Evolutionary conservation across 2,329 filamentous ascomycete genomes (phyloP), one percentile per base, ranked within the genome.

Genomic region (Sphaerostilbella broomeana): DNA sequence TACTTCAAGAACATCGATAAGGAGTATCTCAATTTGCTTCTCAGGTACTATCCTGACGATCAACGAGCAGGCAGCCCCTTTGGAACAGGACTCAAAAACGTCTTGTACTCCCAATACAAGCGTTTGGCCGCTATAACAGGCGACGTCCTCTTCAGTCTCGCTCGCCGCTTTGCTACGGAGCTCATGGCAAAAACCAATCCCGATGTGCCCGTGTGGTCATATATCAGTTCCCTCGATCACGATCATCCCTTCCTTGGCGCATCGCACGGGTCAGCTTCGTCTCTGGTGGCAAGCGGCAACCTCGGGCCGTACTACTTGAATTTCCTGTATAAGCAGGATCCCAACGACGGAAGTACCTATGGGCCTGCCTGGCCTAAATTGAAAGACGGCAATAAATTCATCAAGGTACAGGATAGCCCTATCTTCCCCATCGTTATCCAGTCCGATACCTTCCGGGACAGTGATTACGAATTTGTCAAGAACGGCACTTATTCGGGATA

Each of bases 51-150:
- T 51, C 67, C 69, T 1, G 62, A 68, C 38, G 62, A 63, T 25
- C 53, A 60, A 4, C 55, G 61, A 1, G 60, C 69, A 33, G 78
- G 78, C 31, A 75, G 71, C 1, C 80, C 80, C 0, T 81, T 78
- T 63, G 62, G 72, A 30, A 82, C 79, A 0, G 62, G 69, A 3
- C 34, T 64, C 2, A 43, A 73, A 12, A 78, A 82, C 57, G 74
- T 79, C 51, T 69, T 73, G 55, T 82, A 80, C 48, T 76, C 78
- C 1, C 71, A 81, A 49, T 83, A 72, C 63, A 84, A 83, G 54
- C 72, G 76, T 10, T 55, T 81, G 0, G 72, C 76, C 2, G 77
- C 79, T 17, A 28, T 29, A 13, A 9, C 7, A 39, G 39, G 39
- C 22, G 39, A 42, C 19, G 9, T 29, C 7, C 10, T 35, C 5